These are phyloP conservation scores for Clavulina sp. DNA, from an alignment of 768 basidiomycete species.

Conservation along the genomic window DNA sequence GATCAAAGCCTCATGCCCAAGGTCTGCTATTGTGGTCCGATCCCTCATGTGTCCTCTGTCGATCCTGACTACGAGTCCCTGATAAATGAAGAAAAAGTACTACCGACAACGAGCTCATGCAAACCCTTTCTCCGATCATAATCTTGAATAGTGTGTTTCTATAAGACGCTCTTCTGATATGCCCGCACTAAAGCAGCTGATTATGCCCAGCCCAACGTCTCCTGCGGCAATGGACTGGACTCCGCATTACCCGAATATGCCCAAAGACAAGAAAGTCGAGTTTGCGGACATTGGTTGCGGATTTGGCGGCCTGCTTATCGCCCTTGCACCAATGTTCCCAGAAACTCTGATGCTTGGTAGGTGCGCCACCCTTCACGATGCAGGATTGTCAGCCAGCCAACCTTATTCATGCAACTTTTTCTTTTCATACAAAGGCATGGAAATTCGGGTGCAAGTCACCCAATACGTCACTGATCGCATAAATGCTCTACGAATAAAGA, in stretches of 20 bases:
- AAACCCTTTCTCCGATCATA: constrained; percentile 37
- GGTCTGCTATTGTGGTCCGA: too few relatives aligned
- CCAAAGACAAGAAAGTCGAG: constrained; percentile 50
- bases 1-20: too few relatives aligned
- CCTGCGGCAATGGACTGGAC: constrained; percentile 69
- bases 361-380: too few relatives aligned
- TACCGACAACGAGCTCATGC: constrained; percentile 34
- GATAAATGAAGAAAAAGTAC: constrained; percentile 31
- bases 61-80: too few relatives aligned
- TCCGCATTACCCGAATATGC: constrained; percentile 51
- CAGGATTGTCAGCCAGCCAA: constrained; percentile 5
- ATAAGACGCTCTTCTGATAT: background rate
- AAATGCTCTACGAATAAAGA: constrained; percentile 62
- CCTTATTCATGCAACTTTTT: background rate
- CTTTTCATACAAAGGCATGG: constrained; percentile 58
- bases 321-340: constrained; percentile 80
- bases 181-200: background rate
- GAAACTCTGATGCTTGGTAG: constrained; percentile 86
- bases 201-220: constrained; percentile 33
- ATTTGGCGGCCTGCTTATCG: constrained; percentile 83
- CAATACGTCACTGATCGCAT: constrained; percentile 94
- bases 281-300: constrained; percentile 97
- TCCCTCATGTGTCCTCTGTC: too few relatives aligned
- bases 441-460: constrained; percentile 91
- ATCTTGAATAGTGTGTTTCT: constrained; percentile 47